Base-by-base conservation (phyloP, 2,329 filamentous ascomycete genomes). In the Sporothrix euskadiensis region DNA sequence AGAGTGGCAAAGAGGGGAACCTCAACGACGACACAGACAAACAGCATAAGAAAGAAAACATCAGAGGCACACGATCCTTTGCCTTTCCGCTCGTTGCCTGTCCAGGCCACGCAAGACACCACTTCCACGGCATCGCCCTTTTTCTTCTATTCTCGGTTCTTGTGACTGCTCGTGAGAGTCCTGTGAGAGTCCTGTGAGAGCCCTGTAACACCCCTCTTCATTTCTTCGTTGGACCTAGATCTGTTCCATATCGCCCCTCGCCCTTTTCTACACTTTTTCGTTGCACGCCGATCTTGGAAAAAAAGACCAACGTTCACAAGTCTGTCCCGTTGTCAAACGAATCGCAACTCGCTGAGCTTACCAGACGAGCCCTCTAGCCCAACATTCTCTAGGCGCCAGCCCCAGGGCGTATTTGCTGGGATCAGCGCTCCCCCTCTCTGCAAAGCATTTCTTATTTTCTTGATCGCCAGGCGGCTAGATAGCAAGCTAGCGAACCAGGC, bases 401-500 rank as follows among this genome's bases (percentile, higher is more conserved):
- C 12, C 63, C 44, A n/a, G 22, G 32, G 61, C 14, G 12, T 47
- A 30, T 66, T 47, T 30, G 61, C 47, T 66, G 39, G 61, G 59
- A 22, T 35, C 14, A 26, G 59, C 59, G 59, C 35, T 41, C 3
- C 10, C n/a, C 39, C n/a, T 35, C 8, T n/a, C 26, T 32, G 14
- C 41, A 47, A 22, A 47, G 61, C 61, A 26, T 44, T 44, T 44
- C 16, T 12, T 44, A 26, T 44, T 44, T 44, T 30, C 22, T 44
- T 14, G 61, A 66, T 66, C 61, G 61, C 61, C 61, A 44, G 22
- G 61, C 61, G 39, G 39, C 61, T 47, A 66, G 41, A 19, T 7
- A n/a, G 4, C 35, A 44, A 63, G n/a, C 59, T 65, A 41, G 32
- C 59, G n/a, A 65, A 65, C 10, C 35, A 63, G 9, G 22, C 7